A percentile compares a stretch with the other conserved stretches of the same genome.
Conservation (phyloP, 2,329 filamentous ascomycete genomes). For the Polytolypa hystricis region DNA sequence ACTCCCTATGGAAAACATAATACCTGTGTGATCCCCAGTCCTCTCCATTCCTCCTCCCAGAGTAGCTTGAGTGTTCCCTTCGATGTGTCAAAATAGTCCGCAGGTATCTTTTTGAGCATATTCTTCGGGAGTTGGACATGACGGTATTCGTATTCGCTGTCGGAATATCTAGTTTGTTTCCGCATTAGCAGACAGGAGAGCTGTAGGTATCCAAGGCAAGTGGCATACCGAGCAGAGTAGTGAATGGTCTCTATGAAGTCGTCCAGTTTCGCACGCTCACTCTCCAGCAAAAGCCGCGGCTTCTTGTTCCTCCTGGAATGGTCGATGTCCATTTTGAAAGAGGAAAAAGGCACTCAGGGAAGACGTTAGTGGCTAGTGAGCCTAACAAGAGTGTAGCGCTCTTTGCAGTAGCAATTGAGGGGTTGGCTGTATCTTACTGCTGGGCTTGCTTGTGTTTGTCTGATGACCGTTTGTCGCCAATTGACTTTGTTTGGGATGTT, state of each 20-base stretch:
- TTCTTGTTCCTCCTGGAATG: conserved; percentile 74
- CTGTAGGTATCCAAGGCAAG: no score
- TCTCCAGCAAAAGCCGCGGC: conserved; percentile 67
- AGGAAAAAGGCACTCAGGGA: background rate
- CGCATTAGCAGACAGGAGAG: conserved; percentile 1
- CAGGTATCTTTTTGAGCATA: conserved; percentile 94
- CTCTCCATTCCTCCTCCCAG: conserved; percentile 98
- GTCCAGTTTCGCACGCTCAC: conserved; percentile 72
- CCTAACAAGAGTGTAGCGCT: no score
- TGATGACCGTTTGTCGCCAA: no score
- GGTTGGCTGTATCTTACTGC: background rate
- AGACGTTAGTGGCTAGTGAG: no score
- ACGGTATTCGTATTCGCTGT: conserved; percentile 88
- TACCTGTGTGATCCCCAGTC: conserved; percentile 93
- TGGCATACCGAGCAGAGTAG: conserved; percentile 73
- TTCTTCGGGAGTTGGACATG: conserved; percentile 96
- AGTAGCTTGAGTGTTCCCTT: conserved; percentile 91
- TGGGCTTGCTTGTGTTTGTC: background rate
- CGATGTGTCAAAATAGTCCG: conserved; percentile 80
- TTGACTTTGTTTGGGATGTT: no score
- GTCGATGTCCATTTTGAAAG: conserved; percentile 52
- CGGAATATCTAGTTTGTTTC: conserved; percentile 60
- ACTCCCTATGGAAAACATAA: background rate
- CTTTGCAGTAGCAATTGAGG: background rate
- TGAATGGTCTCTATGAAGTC: conserved; percentile 91